Base-by-base conservation (phyloP, 1,284 basidiomycete genomes). In the Rhodofomes roseus region DNA sequence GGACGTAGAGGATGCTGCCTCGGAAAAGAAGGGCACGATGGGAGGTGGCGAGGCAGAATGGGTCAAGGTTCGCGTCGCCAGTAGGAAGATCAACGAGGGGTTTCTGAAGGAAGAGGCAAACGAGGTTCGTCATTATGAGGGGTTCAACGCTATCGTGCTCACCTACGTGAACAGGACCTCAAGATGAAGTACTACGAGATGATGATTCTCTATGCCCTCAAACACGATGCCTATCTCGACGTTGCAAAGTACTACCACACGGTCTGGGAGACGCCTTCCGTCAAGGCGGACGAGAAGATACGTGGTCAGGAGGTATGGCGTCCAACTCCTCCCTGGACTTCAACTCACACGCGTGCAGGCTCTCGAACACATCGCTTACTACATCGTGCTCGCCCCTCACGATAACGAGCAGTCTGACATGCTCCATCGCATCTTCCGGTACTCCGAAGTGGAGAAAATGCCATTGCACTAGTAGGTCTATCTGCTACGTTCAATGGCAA, bases 361-460 rank as follows among this genome's bases (percentile, higher is more conserved):
- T 36, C 82, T 96, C 22, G 92, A 93, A 75, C 93, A 96, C 73
- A 95, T 98, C 60, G 89, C 97, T 58, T 95, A 95, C 76, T 99
- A 97, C 71, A 85, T 98, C 56, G 87, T 98, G 23, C 86, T 99
- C 56, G 91, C 95, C 0, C 89, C 96, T 7, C 93, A 97, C 73
- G 92, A 91, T 74, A 98, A 99, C 73, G 97, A 99, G 75, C 97
- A 99, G 76, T 93, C 89, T 16, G 96, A 99, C 73, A 93, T 99
- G 87, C 80, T 99, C 57, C 89, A 98, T 68, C 90, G 95, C 67
- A 80, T 97, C 29, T 94, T 86, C 69, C 79, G 80, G 59, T 85
- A 96, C 74, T 81, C 92, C 54, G 89, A 87, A 40, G 76, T 98
- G 48, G 78, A 84, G 61, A 92, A 90, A 69, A 81, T 96, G 44